Evolutionary conservation across 768 basidiomycete species (phyloP).

Genomic region (Tephrocybe sp.): DNA sequence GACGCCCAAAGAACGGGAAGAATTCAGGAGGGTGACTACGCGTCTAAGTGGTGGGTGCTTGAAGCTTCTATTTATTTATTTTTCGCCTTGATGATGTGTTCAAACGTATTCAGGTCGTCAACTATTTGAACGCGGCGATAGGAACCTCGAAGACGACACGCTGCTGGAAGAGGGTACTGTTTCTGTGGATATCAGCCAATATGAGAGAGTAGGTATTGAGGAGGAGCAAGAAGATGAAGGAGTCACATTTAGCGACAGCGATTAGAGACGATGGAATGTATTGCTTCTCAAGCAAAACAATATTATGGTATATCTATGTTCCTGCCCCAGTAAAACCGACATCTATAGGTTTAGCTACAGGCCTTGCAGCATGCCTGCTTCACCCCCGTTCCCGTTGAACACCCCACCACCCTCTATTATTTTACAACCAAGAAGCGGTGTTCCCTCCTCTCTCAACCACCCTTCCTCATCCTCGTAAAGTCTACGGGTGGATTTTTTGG

Average conservation of each 20-base stretch:
- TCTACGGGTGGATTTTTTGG: slow-evolving; percentile 23
- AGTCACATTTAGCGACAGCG: slow-evolving; percentile 84
- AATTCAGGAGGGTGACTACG: slow-evolving; percentile 60
- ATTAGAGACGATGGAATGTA: slow-evolving; percentile 39
- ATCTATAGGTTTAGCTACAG: slow-evolving; percentile 30
- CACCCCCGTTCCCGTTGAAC: slow-evolving; percentile 50
- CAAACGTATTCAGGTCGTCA: slow-evolving; percentile 69
- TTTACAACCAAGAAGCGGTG: slow-evolving; percentile 54
- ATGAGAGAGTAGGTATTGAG: slow-evolving; percentile 62
- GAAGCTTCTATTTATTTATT: not conserved
- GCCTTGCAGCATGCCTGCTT: slow-evolving; percentile 58
- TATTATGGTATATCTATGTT: not conserved
- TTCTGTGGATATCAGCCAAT: slow-evolving; percentile 88
- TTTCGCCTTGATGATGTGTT: not conserved
- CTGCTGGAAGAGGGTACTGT: slow-evolving; percentile 83
- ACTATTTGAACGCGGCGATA: slow-evolving; percentile 79
- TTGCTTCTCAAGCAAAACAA: not conserved
- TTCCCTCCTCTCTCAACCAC: slow-evolving; percentile 57
- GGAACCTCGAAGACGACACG: slow-evolving; percentile 73
- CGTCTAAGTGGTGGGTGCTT: slow-evolving; percentile 62
- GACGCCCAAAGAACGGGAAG: slow-evolving; percentile 82
- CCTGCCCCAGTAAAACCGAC: slow-evolving; percentile 14
- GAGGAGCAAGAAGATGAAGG: slow-evolving; percentile 69
- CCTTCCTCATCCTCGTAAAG: slow-evolving; percentile 53
- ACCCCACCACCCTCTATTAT: slow-evolving; percentile 51